Percentiles rank a stretch among this genome's conserved stretches.
Conservation (phyloP, 2,329 filamentous ascomycete species). For the Pseudovirgaria hyperparasitica region DNA sequence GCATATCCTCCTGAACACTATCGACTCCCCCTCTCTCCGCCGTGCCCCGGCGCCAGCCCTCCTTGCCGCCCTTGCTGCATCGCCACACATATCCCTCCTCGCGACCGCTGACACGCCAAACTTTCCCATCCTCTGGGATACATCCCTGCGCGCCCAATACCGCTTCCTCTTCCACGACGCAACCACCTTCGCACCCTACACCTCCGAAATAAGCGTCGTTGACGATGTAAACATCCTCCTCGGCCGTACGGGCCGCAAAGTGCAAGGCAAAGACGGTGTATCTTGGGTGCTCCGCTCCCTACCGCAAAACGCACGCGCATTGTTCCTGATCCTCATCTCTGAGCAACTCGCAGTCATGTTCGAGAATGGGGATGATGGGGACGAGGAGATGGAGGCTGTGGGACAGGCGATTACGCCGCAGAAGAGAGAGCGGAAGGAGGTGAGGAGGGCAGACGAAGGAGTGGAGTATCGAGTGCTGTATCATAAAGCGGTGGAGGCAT, state of each 20-base stretch:
- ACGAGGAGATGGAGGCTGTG: constrained; percentile 12
- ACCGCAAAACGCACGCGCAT: constrained; percentile 78
- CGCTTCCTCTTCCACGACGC: constrained; percentile 88
- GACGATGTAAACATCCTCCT: constrained; percentile 83
- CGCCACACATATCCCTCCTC: constrained; percentile 58
- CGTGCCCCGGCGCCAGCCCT: constrained; percentile 56
- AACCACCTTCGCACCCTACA: constrained; percentile 72
- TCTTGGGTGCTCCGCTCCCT: constrained; percentile 81
- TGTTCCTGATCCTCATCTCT: constrained; percentile 74
- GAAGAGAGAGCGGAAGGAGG: constrained; percentile 12
- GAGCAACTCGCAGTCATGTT: constrained; percentile 62
- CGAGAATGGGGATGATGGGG: constrained; percentile 15
- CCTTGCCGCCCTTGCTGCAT: constrained; percentile 63
- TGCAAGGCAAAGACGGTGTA: constrained; percentile 84
- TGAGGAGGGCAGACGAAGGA: constrained; percentile 36
- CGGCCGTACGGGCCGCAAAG: constrained; percentile 63
- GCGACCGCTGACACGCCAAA: constrained; percentile 80
- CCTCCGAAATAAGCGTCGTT: constrained; percentile 66
- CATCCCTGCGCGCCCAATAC: constrained; percentile 66
- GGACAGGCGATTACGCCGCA: constrained; percentile 7
- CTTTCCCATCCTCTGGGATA: constrained; percentile 82
- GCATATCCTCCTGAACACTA: constrained; percentile 69
- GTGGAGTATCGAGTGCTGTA: constrained; percentile 88
- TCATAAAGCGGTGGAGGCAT: constrained; percentile 90
- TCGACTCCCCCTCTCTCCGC: constrained; percentile 69